Evolutionary conservation across 2,329 filamentous ascomycete species (phyloP).

Genomic region (Coleophoma eucalyptorum): DNA sequence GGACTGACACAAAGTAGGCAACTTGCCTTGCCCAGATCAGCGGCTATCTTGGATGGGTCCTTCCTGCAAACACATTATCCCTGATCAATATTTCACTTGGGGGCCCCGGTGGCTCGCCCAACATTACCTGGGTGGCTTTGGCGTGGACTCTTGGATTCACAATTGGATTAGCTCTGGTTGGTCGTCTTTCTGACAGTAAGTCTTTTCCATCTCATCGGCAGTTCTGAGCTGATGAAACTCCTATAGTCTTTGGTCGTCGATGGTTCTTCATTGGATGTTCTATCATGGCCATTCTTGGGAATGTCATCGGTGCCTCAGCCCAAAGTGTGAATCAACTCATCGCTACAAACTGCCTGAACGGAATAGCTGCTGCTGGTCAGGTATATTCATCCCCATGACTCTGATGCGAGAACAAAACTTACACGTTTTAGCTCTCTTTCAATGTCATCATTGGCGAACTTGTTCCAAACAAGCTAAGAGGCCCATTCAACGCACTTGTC

Average conservation of each 20-base stretch:
- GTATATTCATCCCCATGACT: neutral
- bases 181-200: slow-evolving; percentile 33
- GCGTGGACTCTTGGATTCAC: slow-evolving; percentile 33
- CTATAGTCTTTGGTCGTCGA: slow-evolving; percentile 34
- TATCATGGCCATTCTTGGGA: slow-evolving; percentile 31
- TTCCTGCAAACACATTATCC: slow-evolving; percentile 16
- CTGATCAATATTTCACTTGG: slow-evolving; percentile 12
- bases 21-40: slow-evolving; percentile 10
- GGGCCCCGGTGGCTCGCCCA: slow-evolving; percentile 11
- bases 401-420: neutral
- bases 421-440: slow-evolving; percentile 31
- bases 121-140: slow-evolving; percentile 16
- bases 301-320: slow-evolving; percentile 32
- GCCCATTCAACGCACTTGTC: slow-evolving; percentile 31
- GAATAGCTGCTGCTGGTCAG: slow-evolving; percentile 34
- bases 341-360: slow-evolving; percentile 32
- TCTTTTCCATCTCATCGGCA: neutral
- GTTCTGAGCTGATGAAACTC: too few relatives aligned
- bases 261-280: slow-evolving; percentile 18
- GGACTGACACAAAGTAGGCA: neutral
- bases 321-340: slow-evolving; percentile 32
- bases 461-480: slow-evolving; percentile 37
- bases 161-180: slow-evolving; percentile 35
- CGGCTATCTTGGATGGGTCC: slow-evolving; percentile 18
- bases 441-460: slow-evolving; percentile 37